Evolutionary conservation across 83 land plant species (phyloP).

Genomic region (Picea mariana): DNA sequence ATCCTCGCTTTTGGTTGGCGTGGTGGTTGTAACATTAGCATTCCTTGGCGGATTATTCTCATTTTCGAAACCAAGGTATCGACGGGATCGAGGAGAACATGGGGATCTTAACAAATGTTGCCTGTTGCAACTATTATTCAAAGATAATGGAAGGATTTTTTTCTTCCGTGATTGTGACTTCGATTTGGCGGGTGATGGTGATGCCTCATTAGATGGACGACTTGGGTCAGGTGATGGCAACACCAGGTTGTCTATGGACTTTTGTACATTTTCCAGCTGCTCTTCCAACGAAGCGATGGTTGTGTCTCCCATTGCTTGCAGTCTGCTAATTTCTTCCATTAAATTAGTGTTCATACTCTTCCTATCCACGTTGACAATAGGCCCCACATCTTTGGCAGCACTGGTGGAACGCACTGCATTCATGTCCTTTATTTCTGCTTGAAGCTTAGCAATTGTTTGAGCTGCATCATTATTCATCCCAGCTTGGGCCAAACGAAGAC

Average conservation of each 20-base stretch:
- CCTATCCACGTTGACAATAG: conserved; percentile 21
- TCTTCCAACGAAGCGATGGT: conserved; percentile 86
- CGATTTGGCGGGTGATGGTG: conserved; percentile 18
- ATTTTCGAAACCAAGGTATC: conserved; percentile 53
- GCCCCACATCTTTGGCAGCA: conserved; percentile 32
- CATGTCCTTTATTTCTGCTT: conserved; percentile 85
- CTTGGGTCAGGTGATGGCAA: conserved; percentile 50
- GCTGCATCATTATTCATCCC: conserved; percentile 92
- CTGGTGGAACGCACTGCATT: conserved; percentile 31
- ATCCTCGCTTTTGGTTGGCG: conserved; percentile 65
- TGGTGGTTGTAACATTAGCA: conserved; percentile 27
- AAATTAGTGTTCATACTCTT: conserved; percentile 57
- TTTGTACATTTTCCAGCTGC: conserved; percentile 92
- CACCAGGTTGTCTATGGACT: conserved; percentile 86
- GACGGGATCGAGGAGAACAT: conserved; percentile 71
- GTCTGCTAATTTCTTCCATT: conserved; percentile 82
- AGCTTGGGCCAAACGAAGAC: conserved; percentile 77
- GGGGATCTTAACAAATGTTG: conserved; percentile 74
- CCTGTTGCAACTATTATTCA: conserved; percentile 48
- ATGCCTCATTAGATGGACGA: conserved; percentile 21
- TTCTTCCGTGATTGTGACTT: conserved; percentile 61
- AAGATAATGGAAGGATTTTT: conserved; percentile 53
- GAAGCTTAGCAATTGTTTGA: conserved; percentile 87
- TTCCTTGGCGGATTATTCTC: conserved; percentile 77
- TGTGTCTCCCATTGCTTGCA: conserved; percentile 71